Base-by-base conservation (phyloP, 345 rosid species). In the Turritis glabra region DNA sequence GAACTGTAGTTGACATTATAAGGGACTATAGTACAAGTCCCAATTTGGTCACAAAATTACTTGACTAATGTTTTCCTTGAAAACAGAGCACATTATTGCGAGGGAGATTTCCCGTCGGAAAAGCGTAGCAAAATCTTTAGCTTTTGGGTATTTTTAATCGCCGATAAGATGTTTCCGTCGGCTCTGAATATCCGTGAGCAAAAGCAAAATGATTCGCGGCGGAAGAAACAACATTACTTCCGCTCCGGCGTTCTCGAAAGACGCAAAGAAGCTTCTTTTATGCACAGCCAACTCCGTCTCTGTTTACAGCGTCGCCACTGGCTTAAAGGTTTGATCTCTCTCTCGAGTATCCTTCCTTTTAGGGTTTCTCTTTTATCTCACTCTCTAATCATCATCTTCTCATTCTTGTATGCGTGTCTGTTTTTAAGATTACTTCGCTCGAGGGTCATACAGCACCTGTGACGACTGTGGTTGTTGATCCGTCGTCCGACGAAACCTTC, bases 211-310 rank as follows among this genome's bases (percentile, higher is more conserved):
- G 96, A 83, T 88, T 8, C 80, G 86, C 69, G 93, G 94, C 47
- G 96, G 96, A 35, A 87, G 76, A 68, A 87, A 81, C 86, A 80
- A 80, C 64, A 93, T 88, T 3, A 75, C 86, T 8, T 84, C 93
- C 1, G 75, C 83, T 43, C 96, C 92, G 3, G 86, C 89, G 11
- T 90, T 92, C 87, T 92, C 97, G 55, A 92, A 88, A 69, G 97
- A 90, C 67, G 87, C 87, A 64, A 92, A 85, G 73, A 82, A 88
- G 61, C 88, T 90, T 9, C 90, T 92, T 47, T 81, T 90, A 63
- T 92, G 94, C 82, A 73, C 94, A 29, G 80, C 84, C 46, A 82
- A 83, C 77, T 72, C 84, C 30, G 89, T 92, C 74, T 80, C 90
- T 68, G 63, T 92, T 80, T 90, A 87, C 85, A 85, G 88, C 80